Base-by-base conservation (phyloP, 202 grass and related monocot genomes). In the Eragrostis tef region DNA sequence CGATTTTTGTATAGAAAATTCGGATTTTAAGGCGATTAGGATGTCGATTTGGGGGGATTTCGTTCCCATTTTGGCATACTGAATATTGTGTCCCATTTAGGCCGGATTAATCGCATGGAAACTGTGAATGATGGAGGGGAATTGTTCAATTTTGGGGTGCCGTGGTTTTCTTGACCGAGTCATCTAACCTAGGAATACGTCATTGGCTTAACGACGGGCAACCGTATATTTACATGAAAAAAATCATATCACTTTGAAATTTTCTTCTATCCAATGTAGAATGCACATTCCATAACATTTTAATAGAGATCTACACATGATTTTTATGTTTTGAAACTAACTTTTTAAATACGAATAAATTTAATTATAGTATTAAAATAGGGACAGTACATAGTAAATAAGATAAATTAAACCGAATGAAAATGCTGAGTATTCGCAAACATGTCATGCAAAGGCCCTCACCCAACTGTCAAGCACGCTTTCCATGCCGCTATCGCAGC, bases 401-500 rank as follows among this genome's bases (percentile, higher is more conserved):
- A 2, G 3, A 14, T 29, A 71, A 36, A 36, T 66, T 42, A 20
- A 72, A 29, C 48, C 47, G 25, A 27, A 34, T 68, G 17, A 21
- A 57, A 46, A 7, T 44, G 4, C 9, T 3, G 41, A 76, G 22
- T 57, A 60, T 46, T 29, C 21, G 21, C 41, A 62, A n/a, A 48
- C 13, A 49, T 43, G 52, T 48, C 53, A 62, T 63, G 58, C 58
- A 48, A 49, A 29, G 71, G 62, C 42, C 44, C 25, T 34, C 29
- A 53, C 60, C 56, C 36, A 54, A 71, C 21, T 5, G 62, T 19
- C 39, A 19, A 75, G 61, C 78, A 86, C 57, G 78, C 56, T n/a
- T 75, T 86, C 50, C 52, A 70, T 26, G 77, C 69, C 51, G 70
- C 59, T n/a, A 66, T 54, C 48, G 59, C 36, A 60, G 80, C 59